Base-by-base conservation (phyloP, 805 yeast species). In the Starmerella geochares region DNA sequence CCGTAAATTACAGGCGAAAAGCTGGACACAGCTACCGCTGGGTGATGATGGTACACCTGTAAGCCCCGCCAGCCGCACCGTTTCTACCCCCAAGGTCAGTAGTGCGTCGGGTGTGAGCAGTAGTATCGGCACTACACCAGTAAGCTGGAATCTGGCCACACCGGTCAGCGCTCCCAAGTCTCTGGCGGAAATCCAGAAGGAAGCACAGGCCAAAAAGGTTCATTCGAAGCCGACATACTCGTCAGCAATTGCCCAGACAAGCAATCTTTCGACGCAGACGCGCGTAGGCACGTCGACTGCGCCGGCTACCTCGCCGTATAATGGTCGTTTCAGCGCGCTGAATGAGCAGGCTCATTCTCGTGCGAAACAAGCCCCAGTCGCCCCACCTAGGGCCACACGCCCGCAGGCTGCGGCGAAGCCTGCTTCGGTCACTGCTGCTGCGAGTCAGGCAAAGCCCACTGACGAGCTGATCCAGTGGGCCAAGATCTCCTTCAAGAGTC, bases 401-500 rank as follows among this genome's bases (percentile, higher is more conserved):
- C 19, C 35, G 21, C 37, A 33, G 21, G 28, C 50, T n/a, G 42
- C 38, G 3, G 20, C 13, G n/a, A 38, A 44, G 47, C 27, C 46
- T 20, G 28, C 42, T 14, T 48, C 52, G 20, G 42, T 54, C 11
- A 50, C 58, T 1, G 43, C 50, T 2, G 38, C 52, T 8, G 57
- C 55, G 13, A 54, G 45, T 52, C 54, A 46, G 39, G 62, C 60
- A 10, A 54, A 60, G 31, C 56, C 60, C 21, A 52, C 63, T 14
- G 70, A 66, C 28, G 71, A 66, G 54, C 69, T 71, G 47, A 50
- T 70, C 11, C 64, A 64, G 46, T 70, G 74, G 74, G 65, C 69
- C 55, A 63, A 67, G 24, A 35, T 56, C 21, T 46, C 66, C 14
- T 64, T 70, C 43, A 56, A 56, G 48, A 79, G 75, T 53, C 71